Base-by-base conservation (phyloP, 1,139 yeast genomes). In the Eremothecium coryli region DNA sequence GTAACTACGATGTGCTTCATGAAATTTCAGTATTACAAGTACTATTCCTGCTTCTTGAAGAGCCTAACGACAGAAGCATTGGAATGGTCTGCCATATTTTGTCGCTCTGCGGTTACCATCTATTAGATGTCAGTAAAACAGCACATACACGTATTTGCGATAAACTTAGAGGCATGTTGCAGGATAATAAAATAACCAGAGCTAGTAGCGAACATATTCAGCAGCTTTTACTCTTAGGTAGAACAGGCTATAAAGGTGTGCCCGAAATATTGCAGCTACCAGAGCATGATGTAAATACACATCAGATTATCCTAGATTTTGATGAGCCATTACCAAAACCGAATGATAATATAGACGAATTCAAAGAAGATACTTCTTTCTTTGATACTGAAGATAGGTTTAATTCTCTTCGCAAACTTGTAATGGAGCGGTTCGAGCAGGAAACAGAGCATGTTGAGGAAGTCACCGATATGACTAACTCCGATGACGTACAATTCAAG, bases 401-500 rank as follows among this genome's bases (percentile, higher is more conserved):
- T 44, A 50, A 52, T 2, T 44, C 41, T 5, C 41, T 73, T 9
- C 62, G 26, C 15, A 6, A 18, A 10, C 8, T 32, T 2, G 16
- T 24, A 8, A 4, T 34, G 13, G 16, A 26, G 17, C 12, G 14
- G 10, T 26, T 14, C 18, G 17, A 16, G 15, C 25, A n/a, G 13
- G 7, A 18, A 22, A 22, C 11, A 9, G 26, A 23, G n/a, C 20
- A 28, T 18, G 23, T 9, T 16, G 23, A 15, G 20, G 27, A 23
- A 9, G 65, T 78, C 33, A 64, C 67, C 25, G 96, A 88, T 54
- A 64, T 81, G 68, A 80, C 95, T 0, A 80, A 79, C 36, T 60
- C 76, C 1, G 76, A 75, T 25, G 57, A 76, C 23, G 63, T 75
- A 3, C 73, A 73, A 33, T 72, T 73, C 44, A 82, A 85, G 44